Evolutionary conservation across 495 filamentous ascomycete species (phyloP), one percentile per base, ranked within the genome.

Genomic region (Talaromyces stipitatus): DNA sequence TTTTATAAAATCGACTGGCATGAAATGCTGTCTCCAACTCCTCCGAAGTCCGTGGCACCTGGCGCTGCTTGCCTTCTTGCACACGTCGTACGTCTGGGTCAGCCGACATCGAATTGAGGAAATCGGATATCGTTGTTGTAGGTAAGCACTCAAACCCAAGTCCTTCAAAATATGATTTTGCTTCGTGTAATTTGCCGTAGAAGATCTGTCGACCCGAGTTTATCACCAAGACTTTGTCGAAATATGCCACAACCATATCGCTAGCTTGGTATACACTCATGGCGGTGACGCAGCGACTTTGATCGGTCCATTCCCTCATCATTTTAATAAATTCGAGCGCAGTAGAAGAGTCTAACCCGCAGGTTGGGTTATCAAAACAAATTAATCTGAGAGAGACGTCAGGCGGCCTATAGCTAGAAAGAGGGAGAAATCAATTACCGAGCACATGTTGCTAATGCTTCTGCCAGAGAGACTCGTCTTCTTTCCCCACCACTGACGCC

Each of bases 401-500:
- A 29, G 23, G 29, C n/a, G 26, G 4, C 33, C 14, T n/a, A 36
- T 6, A 14, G 12, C 9, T 26, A 29, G 26, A 27, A 27, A 8
- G 16, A 10, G 6, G 18, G 16, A 27, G n/a, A 28, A 16, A n/a
- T 16, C 29, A 51, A 23, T 28, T 51, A 26, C 16, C 48, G 24
- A 29, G 33, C 33, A 36, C 33, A 36, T 36, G 33, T n/a, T 36
- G 48, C 48, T 18, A 51, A n/a, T 2, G 18, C 23, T 36, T 63
- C 73, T 14, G 75, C 76, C 48, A 78, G 76, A 68, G 63, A 87
- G 43, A 78, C 72, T 65, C 71, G 85, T 74, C 92, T 94, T n/a
- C 89, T 77, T 68, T 96, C 91, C 58, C 91, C 91, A 59, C 91
- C 91, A 28, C 83, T 88, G 28, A 95, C 82, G 66, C 91, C 91